Evolutionary conservation across 257 asterid genomes (phyloP).

Genomic region (Nicotiana benthamiana): DNA sequence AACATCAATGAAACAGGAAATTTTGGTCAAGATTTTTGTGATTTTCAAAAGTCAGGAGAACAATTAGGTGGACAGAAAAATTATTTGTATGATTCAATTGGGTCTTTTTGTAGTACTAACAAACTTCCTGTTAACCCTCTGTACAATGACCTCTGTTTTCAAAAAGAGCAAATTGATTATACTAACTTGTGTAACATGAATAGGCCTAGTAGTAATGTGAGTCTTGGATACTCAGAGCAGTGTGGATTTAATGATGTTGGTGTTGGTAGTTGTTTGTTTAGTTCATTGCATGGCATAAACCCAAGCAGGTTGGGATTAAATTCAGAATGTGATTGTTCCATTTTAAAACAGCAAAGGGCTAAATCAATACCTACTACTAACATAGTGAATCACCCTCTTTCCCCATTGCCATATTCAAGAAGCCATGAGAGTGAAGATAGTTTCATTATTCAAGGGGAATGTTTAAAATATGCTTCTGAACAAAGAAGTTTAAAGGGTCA

Average conservation of each 20-base stretch:
- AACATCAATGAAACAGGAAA: slow-evolving; percentile 15
- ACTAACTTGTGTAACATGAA: background rate
- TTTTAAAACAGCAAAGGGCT: background rate
- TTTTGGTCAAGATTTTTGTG: background rate
- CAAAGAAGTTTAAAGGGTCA: slow-evolving; percentile 13
- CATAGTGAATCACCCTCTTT: background rate
- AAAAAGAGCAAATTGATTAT: background rate
- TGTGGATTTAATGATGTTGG: slow-evolving; percentile 1
- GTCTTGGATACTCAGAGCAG: background rate
- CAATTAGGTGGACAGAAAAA: background rate
- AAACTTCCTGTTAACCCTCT: background rate
- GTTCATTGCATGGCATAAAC: slow-evolving; percentile 5
- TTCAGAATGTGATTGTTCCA: slow-evolving; percentile 7
- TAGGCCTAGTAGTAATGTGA: slow-evolving; percentile 7
- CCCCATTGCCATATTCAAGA: slow-evolving; percentile 6
- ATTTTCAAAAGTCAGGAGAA: background rate
- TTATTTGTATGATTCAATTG: slow-evolving; percentile 1
- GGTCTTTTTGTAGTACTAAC: background rate
- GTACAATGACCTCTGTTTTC: background rate
- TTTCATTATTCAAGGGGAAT: slow-evolving; percentile 13
- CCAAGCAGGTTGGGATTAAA: slow-evolving; percentile 1
- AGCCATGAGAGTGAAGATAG: slow-evolving; percentile 7
- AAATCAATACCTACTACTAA: slow-evolving; percentile 3
- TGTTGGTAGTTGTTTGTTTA: background rate
- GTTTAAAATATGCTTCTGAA: slow-evolving; percentile 12